Conservation (phyloP, 208 protist genomes). For the Phytomonas sp. region DNA sequence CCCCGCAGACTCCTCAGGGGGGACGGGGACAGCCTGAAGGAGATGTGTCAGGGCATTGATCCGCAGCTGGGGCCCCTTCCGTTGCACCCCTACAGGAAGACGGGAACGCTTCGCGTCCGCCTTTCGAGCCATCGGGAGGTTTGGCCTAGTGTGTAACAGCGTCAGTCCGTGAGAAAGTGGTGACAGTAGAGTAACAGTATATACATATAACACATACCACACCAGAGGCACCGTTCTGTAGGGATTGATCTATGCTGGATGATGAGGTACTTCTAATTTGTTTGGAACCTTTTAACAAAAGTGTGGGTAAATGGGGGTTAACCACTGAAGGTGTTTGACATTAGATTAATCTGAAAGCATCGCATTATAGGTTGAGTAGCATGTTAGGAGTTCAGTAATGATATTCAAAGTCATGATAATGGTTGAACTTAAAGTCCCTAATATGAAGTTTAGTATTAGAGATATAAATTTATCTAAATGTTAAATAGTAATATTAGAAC, state of each 20-base stretch:
- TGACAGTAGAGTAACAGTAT: background rate
- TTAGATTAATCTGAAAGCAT: background rate
- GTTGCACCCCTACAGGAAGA: background rate
- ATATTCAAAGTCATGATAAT: background rate
- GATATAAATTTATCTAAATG: constrained; percentile 7
- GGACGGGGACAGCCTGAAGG: background rate
- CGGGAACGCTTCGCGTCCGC: background rate
- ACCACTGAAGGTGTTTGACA: background rate
- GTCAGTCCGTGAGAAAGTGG: background rate
- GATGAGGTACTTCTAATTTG: background rate
- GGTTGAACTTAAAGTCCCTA: background rate
- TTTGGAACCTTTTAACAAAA: background rate
- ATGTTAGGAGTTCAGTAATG: background rate
- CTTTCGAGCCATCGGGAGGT: background rate
- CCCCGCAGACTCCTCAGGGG: background rate
- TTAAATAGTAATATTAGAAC: constrained; percentile 9
- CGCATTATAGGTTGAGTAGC: background rate
- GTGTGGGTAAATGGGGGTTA: background rate
- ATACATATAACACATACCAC: background rate
- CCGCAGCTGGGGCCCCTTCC: no score
- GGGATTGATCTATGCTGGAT: background rate
- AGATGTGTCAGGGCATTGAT: background rate
- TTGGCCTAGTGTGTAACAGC: background rate
- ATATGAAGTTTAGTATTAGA: background rate
- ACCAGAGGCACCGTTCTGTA: background rate